Conservation (phyloP, 305 asterid genomes). For the Ajuga reptans region DNA sequence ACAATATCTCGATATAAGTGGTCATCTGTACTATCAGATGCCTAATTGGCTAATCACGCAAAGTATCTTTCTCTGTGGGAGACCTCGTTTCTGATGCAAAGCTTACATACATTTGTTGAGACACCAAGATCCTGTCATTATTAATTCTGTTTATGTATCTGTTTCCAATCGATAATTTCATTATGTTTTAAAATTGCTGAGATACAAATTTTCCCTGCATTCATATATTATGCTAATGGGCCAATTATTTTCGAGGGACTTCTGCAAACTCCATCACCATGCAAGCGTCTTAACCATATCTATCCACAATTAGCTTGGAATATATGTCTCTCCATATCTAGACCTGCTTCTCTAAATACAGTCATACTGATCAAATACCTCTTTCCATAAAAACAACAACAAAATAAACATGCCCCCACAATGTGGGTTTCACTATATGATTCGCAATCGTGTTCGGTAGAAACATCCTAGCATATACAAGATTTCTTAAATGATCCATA, state of each 20-base stretch:
- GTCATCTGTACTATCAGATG: neutral
- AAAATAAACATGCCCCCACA: too few species aligned
- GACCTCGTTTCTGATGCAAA: constrained; percentile 10
- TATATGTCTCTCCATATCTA: neutral
- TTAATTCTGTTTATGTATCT: neutral
- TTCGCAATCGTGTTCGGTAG: too few species aligned
- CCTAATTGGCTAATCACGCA: neutral
- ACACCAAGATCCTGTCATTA: neutral
- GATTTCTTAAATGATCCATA: too few species aligned
- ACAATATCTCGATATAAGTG: neutral
- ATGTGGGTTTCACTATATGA: too few species aligned
- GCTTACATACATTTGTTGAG: neutral
- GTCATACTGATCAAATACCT: neutral
- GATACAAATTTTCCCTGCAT: neutral
- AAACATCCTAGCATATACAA: too few species aligned
- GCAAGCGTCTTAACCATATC: neutral
- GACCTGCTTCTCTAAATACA: neutral
- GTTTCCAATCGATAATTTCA: neutral
- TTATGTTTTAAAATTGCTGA: neutral
- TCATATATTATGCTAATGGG: neutral
- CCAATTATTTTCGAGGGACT: neutral
- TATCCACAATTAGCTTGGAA: neutral
- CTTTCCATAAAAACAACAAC: neutral
- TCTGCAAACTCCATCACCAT: neutral
- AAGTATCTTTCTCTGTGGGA: neutral